Evolutionary conservation across 139 green algal species (phyloP), one percentile per base, ranked within the genome.

Genomic region (Coelastrella sp.): DNA sequence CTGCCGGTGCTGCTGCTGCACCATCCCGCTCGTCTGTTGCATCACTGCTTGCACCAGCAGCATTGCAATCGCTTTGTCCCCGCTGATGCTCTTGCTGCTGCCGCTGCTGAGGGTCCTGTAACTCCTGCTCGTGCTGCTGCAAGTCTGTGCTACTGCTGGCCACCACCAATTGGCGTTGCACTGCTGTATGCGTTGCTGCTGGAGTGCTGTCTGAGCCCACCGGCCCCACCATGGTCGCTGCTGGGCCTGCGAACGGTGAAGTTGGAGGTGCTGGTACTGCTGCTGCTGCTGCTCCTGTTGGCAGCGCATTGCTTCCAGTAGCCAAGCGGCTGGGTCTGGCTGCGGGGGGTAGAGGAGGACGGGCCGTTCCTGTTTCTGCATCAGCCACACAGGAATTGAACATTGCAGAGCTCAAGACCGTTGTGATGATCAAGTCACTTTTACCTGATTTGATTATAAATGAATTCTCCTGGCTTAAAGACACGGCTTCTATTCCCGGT

Each of bases 321-420:
- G 84, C 68, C 3, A 88, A n/a, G 8, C 84, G 22, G 68, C 84
- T 88, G 20, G 84, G 68, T 14, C 84, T 20, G 8, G 84, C 35
- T 57, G 84, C 84, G 7, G 84, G 84, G 3, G 84, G 84, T 24
- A 88, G 68, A 15, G 84, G 84, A 7, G 84, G 84, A 24, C 84
- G 27, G 10, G 84, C 66, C 19, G 49, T 68, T 8, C 84, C 84
- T 7, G 84, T 88, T 73, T 88, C 84, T 88, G 83, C 65, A 80
- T n/a, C 8, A 49, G 35, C 35, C 35, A 49, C 35, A 49, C 3
- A 49, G 1, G 35, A 49, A 49, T 49, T 49, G 35, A 49, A 49
- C 35, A 49, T 49, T 49, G 35, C 35, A 49, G 35, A 49, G 35
- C 1, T 49, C 35, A 3, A 49, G 1, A 49, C 1, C 35, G 35